These are phyloP conservation scores for Luffa aegyptiaca DNA, from an alignment of 306 rosid genomes.

Conservation along the genomic window DNA sequence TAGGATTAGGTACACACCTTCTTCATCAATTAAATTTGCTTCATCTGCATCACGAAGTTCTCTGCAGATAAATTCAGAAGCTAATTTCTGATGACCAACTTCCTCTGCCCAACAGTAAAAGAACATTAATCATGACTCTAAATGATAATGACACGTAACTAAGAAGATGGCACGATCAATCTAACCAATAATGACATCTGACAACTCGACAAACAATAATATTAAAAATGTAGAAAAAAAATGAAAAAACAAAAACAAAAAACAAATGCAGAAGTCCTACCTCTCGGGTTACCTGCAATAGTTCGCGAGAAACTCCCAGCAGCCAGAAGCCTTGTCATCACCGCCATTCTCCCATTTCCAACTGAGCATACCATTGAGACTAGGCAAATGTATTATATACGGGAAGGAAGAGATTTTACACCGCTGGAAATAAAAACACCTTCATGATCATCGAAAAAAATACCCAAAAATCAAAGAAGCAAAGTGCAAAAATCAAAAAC, in stretches of 20 bases:
- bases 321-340: slow-evolving; percentile 68
- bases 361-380: slow-evolving; percentile 50
- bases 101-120: slow-evolving; percentile 42
- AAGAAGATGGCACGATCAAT: background rate
- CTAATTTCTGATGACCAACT: slow-evolving; percentile 39
- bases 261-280: background rate
- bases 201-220: background rate
- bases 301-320: slow-evolving; percentile 43
- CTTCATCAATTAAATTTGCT: slow-evolving; percentile 78
- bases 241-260: background rate
- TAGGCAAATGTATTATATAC: background rate
- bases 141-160: background rate
- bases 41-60: slow-evolving; percentile 73
- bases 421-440: background rate
- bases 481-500: background rate
- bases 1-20: slow-evolving; percentile 38
- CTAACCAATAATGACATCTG: background rate
- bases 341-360: slow-evolving; percentile 79
- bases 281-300: slow-evolving; percentile 34
- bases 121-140: background rate
- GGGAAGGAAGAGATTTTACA: background rate
- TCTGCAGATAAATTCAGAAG: slow-evolving; percentile 49
- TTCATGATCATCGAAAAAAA: background rate
- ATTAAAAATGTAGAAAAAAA: background rate
- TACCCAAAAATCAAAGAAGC: background rate